Percentiles rank a stretch among this genome's conserved stretches.
phyloP scores from a whole-genome alignment of 768 basidiomycete genomes.

The Termitomyces sp. region DNA sequence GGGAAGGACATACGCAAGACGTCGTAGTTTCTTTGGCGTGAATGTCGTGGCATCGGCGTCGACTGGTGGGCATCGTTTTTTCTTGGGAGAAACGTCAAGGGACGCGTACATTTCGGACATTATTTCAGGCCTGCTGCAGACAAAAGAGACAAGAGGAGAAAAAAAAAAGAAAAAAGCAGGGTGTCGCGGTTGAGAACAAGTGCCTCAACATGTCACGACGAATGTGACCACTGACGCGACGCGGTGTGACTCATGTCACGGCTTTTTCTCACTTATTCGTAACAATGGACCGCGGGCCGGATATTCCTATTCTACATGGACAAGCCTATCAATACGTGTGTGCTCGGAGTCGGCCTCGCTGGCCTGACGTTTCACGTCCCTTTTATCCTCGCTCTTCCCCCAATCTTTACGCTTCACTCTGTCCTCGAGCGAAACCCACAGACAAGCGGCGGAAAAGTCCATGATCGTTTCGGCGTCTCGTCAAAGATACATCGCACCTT shows the following conservation, averaged over 20 bases:
- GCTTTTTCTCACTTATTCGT: not conserved
- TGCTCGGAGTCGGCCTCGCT: constrained; percentile 72
- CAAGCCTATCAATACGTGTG: constrained; percentile 60
- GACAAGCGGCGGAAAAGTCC: constrained; percentile 54
- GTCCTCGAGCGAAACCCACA: constrained; percentile 70
- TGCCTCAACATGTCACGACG: not conserved
- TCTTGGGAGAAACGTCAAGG: constrained; percentile 61
- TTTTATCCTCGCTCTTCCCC: constrained; percentile 66
- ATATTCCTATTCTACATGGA: constrained; percentile 17
- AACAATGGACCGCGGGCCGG: not conserved
- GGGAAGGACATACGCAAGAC: constrained; percentile 43
- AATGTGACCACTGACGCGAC: constrained; percentile 2
- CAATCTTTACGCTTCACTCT: constrained; percentile 65
- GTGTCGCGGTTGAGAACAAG: constrained; percentile 14
- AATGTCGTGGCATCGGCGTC: constrained; percentile 46
- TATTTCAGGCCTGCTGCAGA: constrained; percentile 2
- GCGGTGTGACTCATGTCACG: not conserved
- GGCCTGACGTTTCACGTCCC: constrained; percentile 79
- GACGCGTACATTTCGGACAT: constrained; percentile 62
- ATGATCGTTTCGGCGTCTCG: constrained; percentile 56
- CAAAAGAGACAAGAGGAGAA: not conserved
- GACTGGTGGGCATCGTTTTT: constrained; percentile 53
- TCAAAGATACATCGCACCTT: constrained; percentile 54
- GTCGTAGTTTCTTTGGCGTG: constrained; percentile 68
- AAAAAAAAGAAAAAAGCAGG: not conserved